Evolutionary conservation across 352 stramenopile genomes (phyloP).

Genomic region (Lagenidium giganteum): DNA sequence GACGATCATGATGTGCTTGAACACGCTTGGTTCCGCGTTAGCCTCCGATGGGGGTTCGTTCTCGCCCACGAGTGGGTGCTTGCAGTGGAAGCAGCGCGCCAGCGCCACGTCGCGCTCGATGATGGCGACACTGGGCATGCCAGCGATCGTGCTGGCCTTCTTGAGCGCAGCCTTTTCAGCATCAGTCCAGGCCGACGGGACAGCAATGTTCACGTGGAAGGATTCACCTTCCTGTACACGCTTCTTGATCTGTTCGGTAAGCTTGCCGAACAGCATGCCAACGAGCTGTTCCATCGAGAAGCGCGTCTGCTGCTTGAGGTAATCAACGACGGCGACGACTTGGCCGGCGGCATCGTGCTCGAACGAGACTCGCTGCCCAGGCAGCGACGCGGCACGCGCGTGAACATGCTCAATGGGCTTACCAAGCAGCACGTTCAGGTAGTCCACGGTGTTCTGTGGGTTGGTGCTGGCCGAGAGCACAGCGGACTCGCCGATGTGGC

Average conservation of each 20-base stretch:
- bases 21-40: slow-evolving; percentile 15
- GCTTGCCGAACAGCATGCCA: slow-evolving; percentile 76
- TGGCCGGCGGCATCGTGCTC: slow-evolving; percentile 15
- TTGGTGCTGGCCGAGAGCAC: slow-evolving; percentile 83
- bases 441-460: slow-evolving; percentile 75
- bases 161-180: slow-evolving; percentile 41
- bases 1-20: slow-evolving; percentile 80
- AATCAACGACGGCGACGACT: slow-evolving; percentile 64
- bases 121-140: slow-evolving; percentile 42
- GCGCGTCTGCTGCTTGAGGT: slow-evolving; percentile 26
- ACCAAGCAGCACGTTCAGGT: slow-evolving; percentile 60
- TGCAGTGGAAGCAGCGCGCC: slow-evolving; percentile 75
- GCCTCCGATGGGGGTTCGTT: slow-evolving; percentile 20
- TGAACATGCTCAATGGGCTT: slow-evolving; percentile 44
- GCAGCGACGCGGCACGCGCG: slow-evolving; percentile 28
- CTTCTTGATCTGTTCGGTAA: slow-evolving; percentile 60
- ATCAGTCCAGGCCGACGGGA: slow-evolving; percentile 54
- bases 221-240: slow-evolving; percentile 27
- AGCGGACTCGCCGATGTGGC: slow-evolving; percentile 79
- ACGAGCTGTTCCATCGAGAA: slow-evolving; percentile 75
- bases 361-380: slow-evolving; percentile 48
- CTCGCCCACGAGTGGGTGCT: slow-evolving; percentile 73
- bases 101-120: slow-evolving; percentile 50
- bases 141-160: slow-evolving; percentile 52
- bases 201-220: slow-evolving; percentile 61